A percentile compares a stretch with the other conserved stretches of the same genome.
phyloP scores from a whole-genome alignment of 192 early-diverging fungal species.

The Mortierella hygrophila region DNA sequence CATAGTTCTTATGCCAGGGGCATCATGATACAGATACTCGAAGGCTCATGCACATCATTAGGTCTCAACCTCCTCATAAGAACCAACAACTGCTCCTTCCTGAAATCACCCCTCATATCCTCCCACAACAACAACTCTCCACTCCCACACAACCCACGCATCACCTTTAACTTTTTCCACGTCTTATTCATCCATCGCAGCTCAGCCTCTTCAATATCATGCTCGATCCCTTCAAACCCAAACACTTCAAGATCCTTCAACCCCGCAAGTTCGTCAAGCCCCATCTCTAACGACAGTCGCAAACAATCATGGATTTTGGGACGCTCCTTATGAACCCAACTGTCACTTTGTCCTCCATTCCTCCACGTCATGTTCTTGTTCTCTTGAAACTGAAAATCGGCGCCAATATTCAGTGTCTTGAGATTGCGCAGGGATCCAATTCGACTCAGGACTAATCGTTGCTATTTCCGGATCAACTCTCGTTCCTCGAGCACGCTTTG shows the following conservation, averaged over 20 bases:
- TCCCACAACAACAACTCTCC: neutral
- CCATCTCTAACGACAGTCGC: constrained; percentile 1
- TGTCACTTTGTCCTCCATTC: too few relatives aligned
- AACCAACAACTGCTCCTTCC: neutral
- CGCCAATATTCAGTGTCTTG: neutral
- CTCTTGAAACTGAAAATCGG: neutral
- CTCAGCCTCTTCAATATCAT: neutral
- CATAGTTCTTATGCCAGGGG: neutral
- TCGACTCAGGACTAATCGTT: neutral
- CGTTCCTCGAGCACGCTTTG: neutral
- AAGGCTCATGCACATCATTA: neutral
- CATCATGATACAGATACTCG: neutral
- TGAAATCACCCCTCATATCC: neutral
- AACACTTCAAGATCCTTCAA: neutral
- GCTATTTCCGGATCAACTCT: neutral
- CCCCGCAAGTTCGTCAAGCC: neutral
- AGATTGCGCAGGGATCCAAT: neutral
- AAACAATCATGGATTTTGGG: neutral
- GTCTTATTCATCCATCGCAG: neutral
- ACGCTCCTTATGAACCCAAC: neutral
- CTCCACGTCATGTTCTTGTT: neutral
- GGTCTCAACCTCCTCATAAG: neutral
- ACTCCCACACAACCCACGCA: neutral
- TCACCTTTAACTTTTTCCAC: constrained; percentile 6
- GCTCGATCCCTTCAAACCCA: neutral